These are phyloP conservation scores for Pleurotus giganteus DNA, from an alignment of 768 basidiomycete genomes.

Conservation along the genomic window DNA sequence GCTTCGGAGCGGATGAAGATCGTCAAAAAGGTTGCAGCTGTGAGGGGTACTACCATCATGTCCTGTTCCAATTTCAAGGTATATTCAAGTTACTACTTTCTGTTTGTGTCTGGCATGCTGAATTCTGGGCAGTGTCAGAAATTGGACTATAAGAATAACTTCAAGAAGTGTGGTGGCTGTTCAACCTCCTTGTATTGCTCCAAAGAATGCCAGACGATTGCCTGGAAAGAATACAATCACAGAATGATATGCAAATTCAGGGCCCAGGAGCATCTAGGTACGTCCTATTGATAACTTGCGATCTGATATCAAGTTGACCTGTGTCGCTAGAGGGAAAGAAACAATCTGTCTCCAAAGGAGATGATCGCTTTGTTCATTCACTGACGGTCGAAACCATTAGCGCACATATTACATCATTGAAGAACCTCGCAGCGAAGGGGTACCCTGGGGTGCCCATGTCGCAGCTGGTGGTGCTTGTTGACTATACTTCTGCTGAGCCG, in stretches of 20 bases:
- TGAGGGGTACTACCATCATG: slow-evolving; percentile 25
- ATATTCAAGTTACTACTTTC: no score
- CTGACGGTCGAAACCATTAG: slow-evolving; percentile 31
- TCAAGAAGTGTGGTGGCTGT: slow-evolving; percentile 32
- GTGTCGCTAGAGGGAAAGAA: slow-evolving; percentile 27
- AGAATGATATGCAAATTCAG: slow-evolving; percentile 34
- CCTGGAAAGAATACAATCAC: slow-evolving; percentile 36
- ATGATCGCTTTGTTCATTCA: slow-evolving; percentile 31
- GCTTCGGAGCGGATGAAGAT: slow-evolving; percentile 25
- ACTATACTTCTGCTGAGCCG: slow-evolving; percentile 30
- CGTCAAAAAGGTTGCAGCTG: slow-evolving; percentile 19
- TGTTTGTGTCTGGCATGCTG: no score
- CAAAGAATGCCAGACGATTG: slow-evolving; percentile 32
- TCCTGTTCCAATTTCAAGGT: slow-evolving; percentile 38
- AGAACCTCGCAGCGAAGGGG: slow-evolving; percentile 20
- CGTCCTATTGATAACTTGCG: neutral
- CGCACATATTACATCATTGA: slow-evolving; percentile 23
- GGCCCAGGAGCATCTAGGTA: slow-evolving; percentile 33
- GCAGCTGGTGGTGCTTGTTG: slow-evolving; percentile 29
- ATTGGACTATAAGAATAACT: slow-evolving; percentile 29
- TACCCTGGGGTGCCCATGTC: slow-evolving; percentile 21
- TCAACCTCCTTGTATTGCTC: slow-evolving; percentile 36
- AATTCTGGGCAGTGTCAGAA: slow-evolving; percentile 42
- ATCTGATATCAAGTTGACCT: neutral
- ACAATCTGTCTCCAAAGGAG: slow-evolving; percentile 29